Conservation (phyloP, 2,329 filamentous ascomycete genomes). For the Neoascochyta sp. region DNA sequence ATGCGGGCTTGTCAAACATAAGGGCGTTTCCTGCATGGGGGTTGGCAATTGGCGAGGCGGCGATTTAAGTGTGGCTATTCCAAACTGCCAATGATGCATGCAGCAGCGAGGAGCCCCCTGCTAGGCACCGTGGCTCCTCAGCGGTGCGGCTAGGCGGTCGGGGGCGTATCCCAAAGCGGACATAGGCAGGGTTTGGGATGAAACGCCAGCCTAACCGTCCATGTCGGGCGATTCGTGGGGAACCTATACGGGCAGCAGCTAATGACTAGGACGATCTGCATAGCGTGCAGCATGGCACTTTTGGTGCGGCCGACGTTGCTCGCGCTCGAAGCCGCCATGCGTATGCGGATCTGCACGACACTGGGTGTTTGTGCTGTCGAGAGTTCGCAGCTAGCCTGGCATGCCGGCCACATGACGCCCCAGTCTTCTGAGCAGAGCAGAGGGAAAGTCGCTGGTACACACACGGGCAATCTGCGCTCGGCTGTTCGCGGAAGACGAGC, state of each 20-base stretch:
- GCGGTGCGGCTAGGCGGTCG: constrained; percentile 36
- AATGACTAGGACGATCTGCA: constrained; percentile 27
- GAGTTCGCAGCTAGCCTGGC: constrained; percentile 9
- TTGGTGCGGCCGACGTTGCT: no score
- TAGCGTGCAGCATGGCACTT: constrained; percentile 22
- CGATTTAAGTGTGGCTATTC: constrained; percentile 38
- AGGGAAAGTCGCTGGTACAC: no score
- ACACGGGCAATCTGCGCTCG: no score
- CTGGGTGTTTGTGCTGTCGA: constrained; percentile 6
- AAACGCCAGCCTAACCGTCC: constrained; percentile 38
- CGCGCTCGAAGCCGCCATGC: no score
- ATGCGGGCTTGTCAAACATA: constrained; percentile 41
- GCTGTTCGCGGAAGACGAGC: no score
- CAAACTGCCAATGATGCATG: constrained; percentile 37
- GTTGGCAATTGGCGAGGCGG: constrained; percentile 31
- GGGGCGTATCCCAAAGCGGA: constrained; percentile 30
- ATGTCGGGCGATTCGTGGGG: constrained; percentile 41
- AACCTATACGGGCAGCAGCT: constrained; percentile 26
- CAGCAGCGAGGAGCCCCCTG: constrained; percentile 32
- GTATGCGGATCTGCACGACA: constrained; percentile 18
- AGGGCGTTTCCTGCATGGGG: constrained; percentile 39
- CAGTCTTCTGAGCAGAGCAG: no score
- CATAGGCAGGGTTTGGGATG: constrained; percentile 31
- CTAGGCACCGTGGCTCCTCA: constrained; percentile 28
- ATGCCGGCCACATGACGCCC: constrained; percentile 7